Conservation (phyloP, 495 filamentous ascomycete species). For the Neurospora hispaniola region DNA sequence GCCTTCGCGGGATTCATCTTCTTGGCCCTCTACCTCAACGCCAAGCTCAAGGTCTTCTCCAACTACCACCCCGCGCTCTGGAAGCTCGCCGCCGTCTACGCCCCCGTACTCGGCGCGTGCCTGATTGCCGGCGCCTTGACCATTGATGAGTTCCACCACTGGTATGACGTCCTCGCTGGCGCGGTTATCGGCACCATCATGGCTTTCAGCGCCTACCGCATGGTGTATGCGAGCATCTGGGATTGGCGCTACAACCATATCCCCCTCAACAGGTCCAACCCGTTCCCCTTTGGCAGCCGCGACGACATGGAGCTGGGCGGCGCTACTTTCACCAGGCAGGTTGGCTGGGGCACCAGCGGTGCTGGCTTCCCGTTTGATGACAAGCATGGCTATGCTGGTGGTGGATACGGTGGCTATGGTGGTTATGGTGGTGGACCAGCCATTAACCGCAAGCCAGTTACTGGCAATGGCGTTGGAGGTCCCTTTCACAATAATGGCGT, state of each 20-base stretch:
- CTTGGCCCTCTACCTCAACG: slow-evolving; percentile 53
- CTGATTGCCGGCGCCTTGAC: slow-evolving; percentile 50
- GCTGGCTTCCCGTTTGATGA: slow-evolving; percentile 3
- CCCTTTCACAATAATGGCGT: neutral
- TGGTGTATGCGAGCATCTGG: slow-evolving; percentile 47
- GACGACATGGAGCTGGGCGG: slow-evolving; percentile 25
- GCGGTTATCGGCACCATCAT: slow-evolving; percentile 46
- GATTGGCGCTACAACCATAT: slow-evolving; percentile 49
- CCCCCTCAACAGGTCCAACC: slow-evolving; percentile 30
- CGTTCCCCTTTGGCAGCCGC: slow-evolving; percentile 18
- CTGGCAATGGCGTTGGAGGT: neutral
- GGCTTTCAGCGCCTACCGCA: slow-evolving; percentile 46
- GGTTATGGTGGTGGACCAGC: neutral
- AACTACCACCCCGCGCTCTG: slow-evolving; percentile 53
- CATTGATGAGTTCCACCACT: slow-evolving; percentile 52
- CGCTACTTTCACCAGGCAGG: slow-evolving; percentile 33
- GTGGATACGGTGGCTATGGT: neutral
- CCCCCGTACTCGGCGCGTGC: slow-evolving; percentile 46
- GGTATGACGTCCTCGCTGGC: slow-evolving; percentile 50
- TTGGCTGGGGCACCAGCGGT: slow-evolving; percentile 32
- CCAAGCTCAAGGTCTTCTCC: slow-evolving; percentile 51
- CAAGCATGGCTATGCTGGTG: slow-evolving; percentile 4
- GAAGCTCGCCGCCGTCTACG: slow-evolving; percentile 48
- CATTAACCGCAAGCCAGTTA: neutral
- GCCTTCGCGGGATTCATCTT: slow-evolving; percentile 50